phyloP scores from a whole-genome alignment of 169 alveolate genomes.

The Plasmodium inui region DNA sequence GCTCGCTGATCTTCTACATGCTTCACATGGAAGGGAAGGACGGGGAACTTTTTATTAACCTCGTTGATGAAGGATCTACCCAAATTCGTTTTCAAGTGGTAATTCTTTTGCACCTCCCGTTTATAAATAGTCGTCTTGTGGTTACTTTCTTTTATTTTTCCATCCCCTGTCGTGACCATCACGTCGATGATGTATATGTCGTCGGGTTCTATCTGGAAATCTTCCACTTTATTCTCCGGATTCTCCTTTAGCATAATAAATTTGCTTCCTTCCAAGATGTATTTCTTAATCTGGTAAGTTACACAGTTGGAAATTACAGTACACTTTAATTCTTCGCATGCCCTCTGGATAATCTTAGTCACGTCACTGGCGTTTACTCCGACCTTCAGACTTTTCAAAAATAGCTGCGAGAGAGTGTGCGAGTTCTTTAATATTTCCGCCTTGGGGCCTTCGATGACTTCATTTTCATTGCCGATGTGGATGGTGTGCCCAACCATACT shows the following conservation, averaged over 20 bases:
- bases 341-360: conserved; percentile 91
- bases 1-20: conserved; percentile 88
- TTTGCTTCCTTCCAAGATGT: conserved; percentile 95
- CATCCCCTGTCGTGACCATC: conserved; percentile 95
- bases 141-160: conserved; percentile 93
- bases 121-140: conserved; percentile 93
- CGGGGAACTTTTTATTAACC: conserved; percentile 90
- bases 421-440: conserved; percentile 91
- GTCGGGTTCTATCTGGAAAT: conserved; percentile 93
- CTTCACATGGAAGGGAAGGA: conserved; percentile 87
- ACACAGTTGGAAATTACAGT: conserved; percentile 93
- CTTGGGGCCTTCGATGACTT: conserved; percentile 74
- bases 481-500: conserved; percentile 93
- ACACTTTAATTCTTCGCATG: conserved; percentile 92
- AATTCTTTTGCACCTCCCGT: conserved; percentile 95
- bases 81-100: conserved; percentile 93
- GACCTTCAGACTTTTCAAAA: conserved; percentile 89
- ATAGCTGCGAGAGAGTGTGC: conserved; percentile 94
- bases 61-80: conserved; percentile 95
- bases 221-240: conserved; percentile 94
- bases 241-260: conserved; percentile 87
- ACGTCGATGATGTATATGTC: conserved; percentile 96
- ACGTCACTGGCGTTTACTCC: conserved; percentile 94
- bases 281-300: conserved; percentile 94
- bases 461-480: conserved; percentile 71